Evolutionary conservation across 352 stramenopile species (phyloP), one percentile per base, ranked within the genome.

Genomic region (Pythium biforme): DNA sequence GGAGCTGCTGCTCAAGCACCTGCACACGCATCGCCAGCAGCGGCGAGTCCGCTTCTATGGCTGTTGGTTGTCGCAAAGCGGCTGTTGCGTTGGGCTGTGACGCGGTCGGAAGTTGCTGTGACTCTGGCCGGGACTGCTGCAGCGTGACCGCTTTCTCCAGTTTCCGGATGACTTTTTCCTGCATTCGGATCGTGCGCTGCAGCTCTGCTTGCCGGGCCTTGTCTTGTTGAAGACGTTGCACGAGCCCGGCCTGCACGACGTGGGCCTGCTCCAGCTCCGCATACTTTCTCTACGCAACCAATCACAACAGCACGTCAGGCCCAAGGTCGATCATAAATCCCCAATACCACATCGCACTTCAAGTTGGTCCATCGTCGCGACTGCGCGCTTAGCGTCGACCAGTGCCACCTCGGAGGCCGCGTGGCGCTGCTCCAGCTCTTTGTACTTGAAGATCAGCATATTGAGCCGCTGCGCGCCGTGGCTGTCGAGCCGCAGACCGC

Each of bases 161-260:
- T 65, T 90, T 85, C 19, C 61, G 69, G 31, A 93, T 91, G n/a
- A 95, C 86, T 27, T 77, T 81, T 54, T 95, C 86, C 59, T 95
- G 86, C 55, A 91, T 75, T 0, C 72, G 76, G 14, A 95, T 74
- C 6, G 81, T 78, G 70, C 82, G 72, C 83, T 93, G 55, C 19
- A 74, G 37, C 15, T 69, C 47, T 19, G 15, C 34, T 3, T 39
- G 48, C 17, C 89, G 79, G 49, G 81, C 62, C 34, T 83, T 88
- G 54, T 90, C 83, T 11, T 79, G 73, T 63, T 92, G 85, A 39
- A 92, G 59, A 3, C 73, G 75, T 62, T 95, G 82, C 4, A 92
- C 65, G 12, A 89, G 74, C 22, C 71, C 72, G 22, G 84, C 71
- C 59, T 93, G 86, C 10, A 77, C 72, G 31, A 90, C 40, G 56